Conservation (phyloP, 208 protist species). For the Porcisia hertigi region DNA sequence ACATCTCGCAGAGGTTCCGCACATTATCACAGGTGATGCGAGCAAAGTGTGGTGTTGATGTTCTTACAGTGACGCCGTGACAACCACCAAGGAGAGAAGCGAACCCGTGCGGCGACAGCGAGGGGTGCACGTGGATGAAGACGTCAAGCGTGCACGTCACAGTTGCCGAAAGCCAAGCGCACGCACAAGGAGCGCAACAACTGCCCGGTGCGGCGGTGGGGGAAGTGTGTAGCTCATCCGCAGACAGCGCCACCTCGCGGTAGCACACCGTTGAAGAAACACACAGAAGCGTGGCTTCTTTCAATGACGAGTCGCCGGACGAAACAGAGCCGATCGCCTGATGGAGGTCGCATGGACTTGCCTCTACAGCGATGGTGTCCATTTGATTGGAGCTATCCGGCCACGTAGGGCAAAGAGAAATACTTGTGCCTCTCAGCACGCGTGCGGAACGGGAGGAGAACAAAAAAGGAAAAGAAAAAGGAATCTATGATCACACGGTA, state of each 20-base stretch:
- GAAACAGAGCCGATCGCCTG: not conserved
- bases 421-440: not conserved
- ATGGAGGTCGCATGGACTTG: conserved; percentile 16
- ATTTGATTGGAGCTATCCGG: conserved; percentile 4
- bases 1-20: not conserved
- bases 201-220: not conserved
- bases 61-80: conserved; percentile 6
- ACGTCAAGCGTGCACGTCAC: conserved; percentile 15
- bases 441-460: not conserved
- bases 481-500: not conserved
- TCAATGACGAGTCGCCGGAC: conserved; percentile 8
- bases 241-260: conserved; percentile 1
- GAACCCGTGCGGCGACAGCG: not conserved
- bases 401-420: not conserved
- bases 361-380: conserved; percentile 5
- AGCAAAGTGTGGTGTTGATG: conserved; percentile 11
- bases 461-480: too few species aligned
- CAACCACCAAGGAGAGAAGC: conserved; percentile 3
- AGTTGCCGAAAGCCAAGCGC: conserved; percentile 27
- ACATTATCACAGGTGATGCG: conserved; percentile 12
- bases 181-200: not conserved
- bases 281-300: conserved; percentile 1
- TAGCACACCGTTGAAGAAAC: not conserved
- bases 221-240: not conserved
- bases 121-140: conserved; percentile 14